Conservation (phyloP, 192 early-diverging fungal species). For the Linnemannia zychae region DNA sequence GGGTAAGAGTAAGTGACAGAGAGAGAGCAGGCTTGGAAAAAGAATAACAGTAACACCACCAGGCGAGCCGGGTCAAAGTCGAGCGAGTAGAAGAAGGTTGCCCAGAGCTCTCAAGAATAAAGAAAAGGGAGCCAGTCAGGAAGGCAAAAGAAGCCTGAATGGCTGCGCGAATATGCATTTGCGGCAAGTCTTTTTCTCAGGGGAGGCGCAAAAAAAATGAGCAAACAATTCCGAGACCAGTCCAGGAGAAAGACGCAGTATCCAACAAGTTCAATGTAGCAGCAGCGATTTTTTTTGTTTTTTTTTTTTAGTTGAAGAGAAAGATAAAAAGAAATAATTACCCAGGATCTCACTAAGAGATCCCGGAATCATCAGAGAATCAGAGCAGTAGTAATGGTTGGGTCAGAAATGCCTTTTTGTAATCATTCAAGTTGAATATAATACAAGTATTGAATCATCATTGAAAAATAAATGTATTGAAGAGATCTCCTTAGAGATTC, state of each 20-base stretch:
- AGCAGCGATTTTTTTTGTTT: background rate
- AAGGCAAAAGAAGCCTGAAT: no score
- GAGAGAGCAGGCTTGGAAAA: no score
- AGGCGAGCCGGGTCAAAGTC: no score
- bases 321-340: background rate
- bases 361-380: background rate
- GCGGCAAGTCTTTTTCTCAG: no score
- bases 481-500: background rate
- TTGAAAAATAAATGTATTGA: slow-evolving; percentile 16
- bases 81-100: no score
- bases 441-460: slow-evolving; percentile 19
- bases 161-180: no score
- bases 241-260: background rate
- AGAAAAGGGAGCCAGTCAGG: no score
- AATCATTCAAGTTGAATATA: slow-evolving; percentile 20
- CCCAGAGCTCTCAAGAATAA: no score
- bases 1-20: no score
- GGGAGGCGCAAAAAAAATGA: no score
- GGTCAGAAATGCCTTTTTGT: slow-evolving; percentile 15
- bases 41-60: no score
- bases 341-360: background rate
- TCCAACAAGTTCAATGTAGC: no score
- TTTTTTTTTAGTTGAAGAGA: background rate
- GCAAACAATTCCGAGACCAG: background rate
- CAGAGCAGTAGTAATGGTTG: background rate